Conservation (phyloP, 257 asterid genomes). For the Vinca minor region DNA sequence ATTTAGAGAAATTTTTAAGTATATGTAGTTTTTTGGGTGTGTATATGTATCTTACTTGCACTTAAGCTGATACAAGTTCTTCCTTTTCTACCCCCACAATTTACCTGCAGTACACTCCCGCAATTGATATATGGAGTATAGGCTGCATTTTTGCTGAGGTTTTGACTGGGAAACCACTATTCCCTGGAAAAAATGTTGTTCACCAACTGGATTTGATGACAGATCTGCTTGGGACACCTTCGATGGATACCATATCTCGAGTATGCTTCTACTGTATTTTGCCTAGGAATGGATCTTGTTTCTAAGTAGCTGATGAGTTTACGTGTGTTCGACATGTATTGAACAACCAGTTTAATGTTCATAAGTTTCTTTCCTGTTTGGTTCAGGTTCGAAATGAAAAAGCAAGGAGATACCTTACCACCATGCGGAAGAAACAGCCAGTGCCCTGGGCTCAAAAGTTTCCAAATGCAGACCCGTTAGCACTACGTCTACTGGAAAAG, state of each 20-base stretch:
- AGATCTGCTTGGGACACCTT: slow-evolving; percentile 87
- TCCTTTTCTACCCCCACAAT: background rate
- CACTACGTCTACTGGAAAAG: slow-evolving; percentile 60
- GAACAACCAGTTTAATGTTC: background rate
- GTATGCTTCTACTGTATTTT: slow-evolving; percentile 32
- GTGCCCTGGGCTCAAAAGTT: slow-evolving; percentile 60
- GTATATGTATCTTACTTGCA: background rate
- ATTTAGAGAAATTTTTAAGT: background rate
- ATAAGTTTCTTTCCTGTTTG: slow-evolving; percentile 12
- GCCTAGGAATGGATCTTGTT: background rate
- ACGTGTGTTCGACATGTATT: background rate
- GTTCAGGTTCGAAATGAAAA: slow-evolving; percentile 77
- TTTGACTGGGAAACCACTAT: slow-evolving; percentile 73
- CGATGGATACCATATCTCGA: slow-evolving; percentile 66
- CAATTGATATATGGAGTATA: slow-evolving; percentile 91
- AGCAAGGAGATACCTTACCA: slow-evolving; percentile 75
- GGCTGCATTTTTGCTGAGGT: slow-evolving; percentile 96
- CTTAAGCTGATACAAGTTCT: slow-evolving; percentile 1
- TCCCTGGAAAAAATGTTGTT: slow-evolving; percentile 87
- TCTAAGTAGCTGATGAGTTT: background rate
- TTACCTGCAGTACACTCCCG: slow-evolving; percentile 74
- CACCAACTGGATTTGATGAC: slow-evolving; percentile 89
- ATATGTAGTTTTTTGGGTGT: background rate
- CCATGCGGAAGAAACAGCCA: slow-evolving; percentile 76
- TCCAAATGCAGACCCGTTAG: slow-evolving; percentile 74